Evolutionary conservation across 129 eudicot species (phyloP), one percentile per base, ranked within the genome.

Genomic region (Pittosporum tobira): DNA sequence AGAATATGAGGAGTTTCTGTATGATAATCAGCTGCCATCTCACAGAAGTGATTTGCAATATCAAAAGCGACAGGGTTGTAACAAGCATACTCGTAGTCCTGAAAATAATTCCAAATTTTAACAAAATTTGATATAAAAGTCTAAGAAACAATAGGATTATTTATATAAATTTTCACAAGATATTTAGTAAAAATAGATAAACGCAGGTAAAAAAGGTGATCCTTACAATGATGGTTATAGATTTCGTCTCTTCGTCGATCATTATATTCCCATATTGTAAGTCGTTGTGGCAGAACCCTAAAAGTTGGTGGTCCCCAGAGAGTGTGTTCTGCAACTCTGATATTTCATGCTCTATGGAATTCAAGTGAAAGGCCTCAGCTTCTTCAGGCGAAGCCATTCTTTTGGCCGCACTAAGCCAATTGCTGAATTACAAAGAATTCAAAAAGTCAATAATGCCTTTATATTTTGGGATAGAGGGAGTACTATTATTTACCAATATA

Each of bases 11-110:
- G 96, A 16, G 90, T 84, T 48, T 93, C 96, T 53, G 99, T 83
- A 77, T 93, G 99, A 58, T 93, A 93, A 73, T 93, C 87, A 42
- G 99, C 94, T 66, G 94, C 96, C 99, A 93, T 93, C 81, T 93
- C 99, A 59, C 96, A 87, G 31, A 93, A 93, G 73, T 93, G 99
- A 75, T 93, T 93, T 48, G 99, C 99, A 59, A 93, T 64, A 65
- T 93, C 99, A 58, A 65, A 87, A 66, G 88, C 83, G 47, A 77
- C 67, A 24, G 84, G 91, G 73, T 93, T 93, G 85, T 93, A 87
- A 64, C 96, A 79, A 27, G 96, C 77, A 76, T 93, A 93, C 68
- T 93, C 99, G 53, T 93, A 93, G 59, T 93, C 99, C 99, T 93
- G 82, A n/a, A 63, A 58, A 65, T 21, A 60, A 49, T 50, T 25